phyloP scores from a whole-genome alignment of 768 basidiomycete species.

The Cystofilobasidium capitatum region DNA sequence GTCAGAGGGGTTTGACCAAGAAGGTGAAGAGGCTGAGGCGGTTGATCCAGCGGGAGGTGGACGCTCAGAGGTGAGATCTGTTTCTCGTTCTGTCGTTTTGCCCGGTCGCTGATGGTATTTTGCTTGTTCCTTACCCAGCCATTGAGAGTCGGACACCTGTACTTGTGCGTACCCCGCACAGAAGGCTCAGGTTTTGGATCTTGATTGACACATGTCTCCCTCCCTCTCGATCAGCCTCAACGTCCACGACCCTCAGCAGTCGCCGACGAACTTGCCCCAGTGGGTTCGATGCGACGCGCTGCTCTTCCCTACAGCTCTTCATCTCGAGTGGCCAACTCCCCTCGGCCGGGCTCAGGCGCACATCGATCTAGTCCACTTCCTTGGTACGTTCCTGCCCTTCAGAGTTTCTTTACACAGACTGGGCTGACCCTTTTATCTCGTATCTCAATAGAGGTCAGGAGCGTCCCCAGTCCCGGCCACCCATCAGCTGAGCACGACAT shows the following conservation, averaged over 20 bases:
- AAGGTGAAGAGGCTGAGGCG: no score
- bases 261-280: background rate
- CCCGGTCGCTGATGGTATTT: no score
- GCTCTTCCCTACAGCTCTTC: background rate
- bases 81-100: no score
- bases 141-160: conserved; percentile 1
- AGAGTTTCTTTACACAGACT: background rate
- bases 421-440: background rate
- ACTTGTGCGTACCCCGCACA: background rate
- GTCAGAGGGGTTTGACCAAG: no score
- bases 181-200: no score
- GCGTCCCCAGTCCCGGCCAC: background rate
- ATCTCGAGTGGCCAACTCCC: conserved; percentile 10
- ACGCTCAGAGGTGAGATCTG: no score
- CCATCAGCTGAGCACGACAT: background rate
- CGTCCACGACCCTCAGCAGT: background rate
- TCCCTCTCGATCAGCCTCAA: conserved; percentile 7
- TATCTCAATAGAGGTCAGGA: background rate
- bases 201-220: background rate
- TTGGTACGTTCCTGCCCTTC: background rate
- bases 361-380: background rate
- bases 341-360: background rate
- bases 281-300: conserved; percentile 12
- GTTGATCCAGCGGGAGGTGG: no score
- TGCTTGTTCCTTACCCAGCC: conserved; percentile 4